Percentiles rank a stretch among this genome's conserved stretches.
phyloP scores from a whole-genome alignment of 768 basidiomycete species.

The Boletus coccyginus region DNA sequence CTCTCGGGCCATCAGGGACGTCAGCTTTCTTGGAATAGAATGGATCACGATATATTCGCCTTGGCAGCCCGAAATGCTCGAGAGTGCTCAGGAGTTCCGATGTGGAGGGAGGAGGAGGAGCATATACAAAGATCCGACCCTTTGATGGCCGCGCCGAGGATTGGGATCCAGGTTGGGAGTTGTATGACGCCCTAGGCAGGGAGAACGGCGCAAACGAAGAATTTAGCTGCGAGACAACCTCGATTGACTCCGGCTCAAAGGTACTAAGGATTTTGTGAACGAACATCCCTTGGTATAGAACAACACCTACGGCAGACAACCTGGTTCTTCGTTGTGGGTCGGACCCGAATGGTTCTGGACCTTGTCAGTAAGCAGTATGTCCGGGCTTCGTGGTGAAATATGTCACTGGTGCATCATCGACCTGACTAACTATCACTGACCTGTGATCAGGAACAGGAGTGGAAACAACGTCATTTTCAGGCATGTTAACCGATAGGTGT shows the following conservation, averaged over 20 bases:
- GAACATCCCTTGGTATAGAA: not conserved
- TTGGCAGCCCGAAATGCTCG: constrained; percentile 47
- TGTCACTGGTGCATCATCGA: not conserved
- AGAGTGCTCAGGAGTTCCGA: constrained; percentile 45
- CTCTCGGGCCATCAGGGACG: constrained; percentile 61
- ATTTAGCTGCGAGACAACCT: not conserved
- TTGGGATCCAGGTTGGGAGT: constrained; percentile 4
- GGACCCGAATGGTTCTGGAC: not conserved
- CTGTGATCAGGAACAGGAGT: not conserved
- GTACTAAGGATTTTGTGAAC: constrained; percentile 6
- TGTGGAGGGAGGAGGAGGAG: constrained; percentile 47
- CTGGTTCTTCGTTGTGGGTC: constrained; percentile 11
- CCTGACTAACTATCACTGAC: constrained; percentile 5
- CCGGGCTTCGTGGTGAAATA: constrained; percentile 4
- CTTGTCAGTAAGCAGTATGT: not conserved
- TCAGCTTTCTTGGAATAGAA: constrained; percentile 76
- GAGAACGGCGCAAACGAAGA: not conserved
- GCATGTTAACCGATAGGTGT: not conserved
- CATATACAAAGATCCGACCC: constrained; percentile 42
- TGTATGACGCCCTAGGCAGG: constrained; percentile 19
- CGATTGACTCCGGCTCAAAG: constrained; percentile 11
- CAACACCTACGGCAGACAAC: constrained; percentile 19
- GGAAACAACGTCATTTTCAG: not conserved
- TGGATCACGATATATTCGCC: constrained; percentile 70
- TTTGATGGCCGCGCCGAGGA: not conserved